phyloP scores from a whole-genome alignment of 2,329 filamentous ascomycete species.

The Plectosphaerella cucumerina region DNA sequence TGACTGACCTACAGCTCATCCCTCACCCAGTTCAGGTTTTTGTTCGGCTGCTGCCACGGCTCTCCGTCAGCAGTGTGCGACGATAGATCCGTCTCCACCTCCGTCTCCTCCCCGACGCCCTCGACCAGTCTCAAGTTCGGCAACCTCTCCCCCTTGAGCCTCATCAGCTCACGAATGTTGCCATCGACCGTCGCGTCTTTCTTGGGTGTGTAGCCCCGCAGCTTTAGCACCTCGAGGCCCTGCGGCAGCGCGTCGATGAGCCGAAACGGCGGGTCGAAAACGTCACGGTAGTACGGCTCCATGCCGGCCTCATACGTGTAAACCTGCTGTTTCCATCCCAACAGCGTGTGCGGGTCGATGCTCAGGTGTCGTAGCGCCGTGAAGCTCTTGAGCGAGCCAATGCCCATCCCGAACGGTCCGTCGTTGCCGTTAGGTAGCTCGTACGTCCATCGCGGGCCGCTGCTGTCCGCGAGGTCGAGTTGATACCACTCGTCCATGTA shows the following conservation, averaged over 20 bases:
- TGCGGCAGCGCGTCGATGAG: slow-evolving; percentile 10
- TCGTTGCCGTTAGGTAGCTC: not conserved
- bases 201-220: slow-evolving; percentile 9
- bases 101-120: not conserved
- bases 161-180: slow-evolving; percentile 5
- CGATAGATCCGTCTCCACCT: too few species aligned
- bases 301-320: too few species aligned
- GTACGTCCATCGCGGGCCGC: not conserved
- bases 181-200: not conserved
- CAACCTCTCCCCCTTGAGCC: slow-evolving; percentile 7
- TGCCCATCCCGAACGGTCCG: slow-evolving; percentile 1
- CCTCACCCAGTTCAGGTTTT: not conserved
- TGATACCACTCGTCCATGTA: slow-evolving; percentile 15
- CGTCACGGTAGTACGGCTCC: too few species aligned
- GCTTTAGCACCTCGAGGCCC: slow-evolving; percentile 7
- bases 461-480: not conserved
- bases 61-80: too few species aligned
- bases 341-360: not conserved
- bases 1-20: too few species aligned
- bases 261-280: slow-evolving; percentile 1
- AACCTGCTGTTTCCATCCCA: too few species aligned
- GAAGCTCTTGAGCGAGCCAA: slow-evolving; percentile 8
- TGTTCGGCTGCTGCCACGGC: too few species aligned
- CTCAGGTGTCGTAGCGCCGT: slow-evolving; percentile 3
- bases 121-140: slow-evolving; percentile 4